Conservation (phyloP, 768 basidiomycete species). For the Hypholoma fasciculare region DNA sequence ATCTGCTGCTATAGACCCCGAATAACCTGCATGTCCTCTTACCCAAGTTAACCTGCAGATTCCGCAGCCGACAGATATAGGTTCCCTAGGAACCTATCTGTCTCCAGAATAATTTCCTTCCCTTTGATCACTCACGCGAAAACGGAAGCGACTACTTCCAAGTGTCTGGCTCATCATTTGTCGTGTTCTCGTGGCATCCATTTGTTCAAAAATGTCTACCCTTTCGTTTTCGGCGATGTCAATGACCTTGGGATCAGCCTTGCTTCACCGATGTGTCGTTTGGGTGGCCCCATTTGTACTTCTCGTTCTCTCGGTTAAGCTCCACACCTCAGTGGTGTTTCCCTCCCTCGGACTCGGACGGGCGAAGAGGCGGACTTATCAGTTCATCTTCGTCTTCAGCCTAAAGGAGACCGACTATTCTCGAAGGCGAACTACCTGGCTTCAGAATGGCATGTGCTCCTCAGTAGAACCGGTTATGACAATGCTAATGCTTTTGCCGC, state of each 20-base stretch:
- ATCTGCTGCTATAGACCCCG: conserved; percentile 7
- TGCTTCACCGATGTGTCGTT: not conserved
- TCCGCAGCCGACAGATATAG: conserved; percentile 16
- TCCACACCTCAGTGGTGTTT: not conserved
- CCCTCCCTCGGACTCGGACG: not conserved
- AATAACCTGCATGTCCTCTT: conserved; percentile 2
- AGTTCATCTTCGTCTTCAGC: not conserved
- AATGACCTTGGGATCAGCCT: not conserved
- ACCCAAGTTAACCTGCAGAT: conserved; percentile 7
- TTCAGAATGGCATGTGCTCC: not conserved
- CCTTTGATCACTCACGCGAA: conserved; percentile 2
- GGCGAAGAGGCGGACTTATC: not conserved
- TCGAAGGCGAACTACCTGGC: not conserved
- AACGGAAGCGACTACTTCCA: conserved; percentile 2
- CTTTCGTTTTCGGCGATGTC: not conserved
- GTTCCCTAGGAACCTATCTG: conserved; percentile 9
- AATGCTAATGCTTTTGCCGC: not conserved
- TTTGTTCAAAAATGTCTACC: conserved; percentile 2
- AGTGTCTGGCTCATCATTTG: not conserved
- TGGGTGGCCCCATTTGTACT: not conserved
- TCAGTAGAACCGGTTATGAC: not conserved
- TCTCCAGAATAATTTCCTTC: conserved; percentile 1
- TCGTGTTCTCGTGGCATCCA: conserved; percentile 6
- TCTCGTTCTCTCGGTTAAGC: not conserved
- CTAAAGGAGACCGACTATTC: not conserved